A percentile compares a stretch with the other conserved stretches of the same genome.
Evolutionary conservation across 1,139 yeast species (phyloP).

Genomic region (Candida glucosophila): DNA sequence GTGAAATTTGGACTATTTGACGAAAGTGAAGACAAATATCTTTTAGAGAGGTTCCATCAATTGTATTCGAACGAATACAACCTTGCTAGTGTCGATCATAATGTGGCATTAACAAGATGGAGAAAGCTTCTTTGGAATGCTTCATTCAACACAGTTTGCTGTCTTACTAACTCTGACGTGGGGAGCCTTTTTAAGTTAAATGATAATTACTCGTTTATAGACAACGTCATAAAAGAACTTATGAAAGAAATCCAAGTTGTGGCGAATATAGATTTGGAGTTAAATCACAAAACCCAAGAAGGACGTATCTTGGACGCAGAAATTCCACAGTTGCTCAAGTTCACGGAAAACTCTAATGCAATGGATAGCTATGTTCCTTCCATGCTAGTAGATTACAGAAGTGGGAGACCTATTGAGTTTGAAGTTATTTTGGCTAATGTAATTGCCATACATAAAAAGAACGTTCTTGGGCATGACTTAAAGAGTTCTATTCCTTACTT

Average conservation of each 20-base stretch:
- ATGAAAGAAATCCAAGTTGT: constrained; percentile 16
- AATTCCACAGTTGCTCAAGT: constrained; percentile 9
- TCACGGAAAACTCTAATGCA: constrained; percentile 13
- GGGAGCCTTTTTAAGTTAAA: constrained; percentile 13
- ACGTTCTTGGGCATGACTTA: constrained; percentile 2
- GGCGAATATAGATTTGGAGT: constrained; percentile 16
- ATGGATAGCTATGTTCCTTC: constrained; percentile 20
- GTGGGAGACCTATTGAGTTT: constrained; percentile 22
- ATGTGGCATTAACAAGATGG: constrained; percentile 17
- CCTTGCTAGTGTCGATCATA: constrained; percentile 4
- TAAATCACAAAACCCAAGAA: constrained; percentile 4
- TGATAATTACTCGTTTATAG: constrained; percentile 9
- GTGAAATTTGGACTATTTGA: constrained; percentile 10
- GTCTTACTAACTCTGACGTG: constrained; percentile 22
- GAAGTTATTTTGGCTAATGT: constrained; percentile 22
- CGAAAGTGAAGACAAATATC: constrained; percentile 3
- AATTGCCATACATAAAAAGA: constrained; percentile 8
- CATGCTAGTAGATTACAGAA: constrained; percentile 26
- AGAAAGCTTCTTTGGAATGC: constrained; percentile 27
- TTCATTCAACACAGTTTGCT: constrained; percentile 25
- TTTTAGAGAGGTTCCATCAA: constrained; percentile 12
- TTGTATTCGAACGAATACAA: constrained; percentile 15
- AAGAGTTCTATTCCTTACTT: constrained; percentile 14
- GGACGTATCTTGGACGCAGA: constrained; percentile 10
- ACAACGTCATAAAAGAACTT: constrained; percentile 12